A percentile compares a stretch with the other conserved stretches of the same genome.
Evolutionary conservation across 1,284 basidiomycete genomes (phyloP).

Genomic region (Meira miltonrushii): DNA sequence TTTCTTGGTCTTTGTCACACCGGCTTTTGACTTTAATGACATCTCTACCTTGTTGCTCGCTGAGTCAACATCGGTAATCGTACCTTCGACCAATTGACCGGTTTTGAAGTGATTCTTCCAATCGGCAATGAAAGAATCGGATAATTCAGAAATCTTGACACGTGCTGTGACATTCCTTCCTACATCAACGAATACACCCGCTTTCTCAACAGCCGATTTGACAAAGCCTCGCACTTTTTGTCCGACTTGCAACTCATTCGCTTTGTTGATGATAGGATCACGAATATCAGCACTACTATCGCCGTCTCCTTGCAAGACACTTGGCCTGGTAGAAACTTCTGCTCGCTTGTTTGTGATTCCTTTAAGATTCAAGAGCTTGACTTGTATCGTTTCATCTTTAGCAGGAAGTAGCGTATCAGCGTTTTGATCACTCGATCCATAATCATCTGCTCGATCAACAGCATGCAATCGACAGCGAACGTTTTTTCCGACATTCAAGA

Average conservation of each 20-base stretch:
- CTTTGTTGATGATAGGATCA: slow-evolving; percentile 67
- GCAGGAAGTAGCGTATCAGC: slow-evolving; percentile 59
- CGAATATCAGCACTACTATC: slow-evolving; percentile 33
- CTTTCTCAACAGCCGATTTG: slow-evolving; percentile 70
- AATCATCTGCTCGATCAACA: slow-evolving; percentile 77
- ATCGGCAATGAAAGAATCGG: slow-evolving; percentile 75
- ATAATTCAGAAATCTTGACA: slow-evolving; percentile 84
- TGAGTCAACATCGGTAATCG: slow-evolving; percentile 64
- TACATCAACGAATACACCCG: slow-evolving; percentile 84
- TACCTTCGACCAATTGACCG: slow-evolving; percentile 80
- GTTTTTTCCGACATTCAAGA: slow-evolving; percentile 23
- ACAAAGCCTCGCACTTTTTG: slow-evolving; percentile 72
- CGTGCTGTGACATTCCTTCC: slow-evolving; percentile 78
- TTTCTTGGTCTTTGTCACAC: slow-evolving; percentile 54
- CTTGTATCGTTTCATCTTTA: slow-evolving; percentile 66
- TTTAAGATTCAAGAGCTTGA: slow-evolving; percentile 59
- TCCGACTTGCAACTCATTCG: slow-evolving; percentile 68
- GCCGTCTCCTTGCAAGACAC: slow-evolving; percentile 61
- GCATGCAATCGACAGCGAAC: slow-evolving; percentile 33
- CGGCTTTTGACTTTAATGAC: slow-evolving; percentile 63
- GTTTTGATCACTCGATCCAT: slow-evolving; percentile 51
- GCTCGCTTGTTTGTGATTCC: slow-evolving; percentile 58
- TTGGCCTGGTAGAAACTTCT: slow-evolving; percentile 71
- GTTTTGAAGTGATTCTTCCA: slow-evolving; percentile 79
- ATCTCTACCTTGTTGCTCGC: slow-evolving; percentile 76